Base-by-base conservation (phyloP, 495 filamentous ascomycete species). In the Collariella sp. region DNA sequence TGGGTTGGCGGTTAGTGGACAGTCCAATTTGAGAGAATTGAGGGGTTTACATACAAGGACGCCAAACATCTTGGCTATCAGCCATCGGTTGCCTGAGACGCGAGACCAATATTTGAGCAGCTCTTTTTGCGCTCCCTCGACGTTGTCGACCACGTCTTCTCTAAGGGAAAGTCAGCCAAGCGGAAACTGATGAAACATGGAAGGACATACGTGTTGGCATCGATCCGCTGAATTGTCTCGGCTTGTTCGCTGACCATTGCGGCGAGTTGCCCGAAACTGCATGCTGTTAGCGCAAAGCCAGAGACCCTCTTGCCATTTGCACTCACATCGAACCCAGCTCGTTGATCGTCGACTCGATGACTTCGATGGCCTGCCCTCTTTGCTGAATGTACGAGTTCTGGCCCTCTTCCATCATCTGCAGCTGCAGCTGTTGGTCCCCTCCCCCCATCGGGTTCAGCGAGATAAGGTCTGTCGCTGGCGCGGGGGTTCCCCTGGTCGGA, bases 1-100 rank as follows among this genome's bases (percentile, higher is more conserved):
- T 64, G 41, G 7, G 3, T 10, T 22, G 7, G 10, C 13, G 3
- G 55, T 57, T 42, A 50, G 34, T 24, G n/a, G 26, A 24, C 19
- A 0, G 38, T 38, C 3, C 9, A 12, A n/a, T 16, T 13, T 46
- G 38, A 63, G 72, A 66, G 11, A 22, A 9, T 19, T 7, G 13
- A 39, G 19, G 7, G 76, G 67, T 55, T 76, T 73, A 62, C 76
- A 75, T 75, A 84, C 82, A 36, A 84, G 68, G 19, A 84, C 87
- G 51, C 93, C 93, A 80, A 98, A 96, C 94, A 98, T 98, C 79
- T 97, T 96, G 15, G 91, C 94, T 49, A 98, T 82, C 44, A 98
- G 72, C 93, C 94, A 97, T 62, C 93, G 79, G 75, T 97, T 98
- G 23, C 89, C 87, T 19, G 86, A 89, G 11, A 97, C 91, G 22